Conservation (phyloP, 352 stramenopile species). For the Halophytophthora polymorphica region DNA sequence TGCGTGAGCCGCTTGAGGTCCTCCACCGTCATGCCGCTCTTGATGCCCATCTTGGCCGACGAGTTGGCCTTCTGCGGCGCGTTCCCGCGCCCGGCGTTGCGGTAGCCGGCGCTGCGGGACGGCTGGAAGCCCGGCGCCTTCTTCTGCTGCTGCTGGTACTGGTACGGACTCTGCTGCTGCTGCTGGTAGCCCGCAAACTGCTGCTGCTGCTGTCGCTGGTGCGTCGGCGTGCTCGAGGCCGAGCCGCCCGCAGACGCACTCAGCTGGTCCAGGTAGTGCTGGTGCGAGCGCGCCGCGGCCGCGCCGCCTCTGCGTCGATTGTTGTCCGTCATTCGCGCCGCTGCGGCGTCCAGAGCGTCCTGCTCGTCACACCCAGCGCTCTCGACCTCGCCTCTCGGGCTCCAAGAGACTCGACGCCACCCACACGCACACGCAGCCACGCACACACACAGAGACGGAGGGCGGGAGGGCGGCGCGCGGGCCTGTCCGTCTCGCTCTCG, state of each 20-base stretch:
- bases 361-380: too few relatives aligned
- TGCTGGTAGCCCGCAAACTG: conserved; percentile 30
- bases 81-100: conserved; percentile 5
- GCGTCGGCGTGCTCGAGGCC: conserved; percentile 22
- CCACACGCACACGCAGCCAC: neutral
- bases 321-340: conserved; percentile 41
- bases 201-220: conserved; percentile 42
- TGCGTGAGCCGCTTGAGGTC: conserved; percentile 84
- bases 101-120: conserved; percentile 23
- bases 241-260: neutral
- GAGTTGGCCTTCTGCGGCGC: conserved; percentile 28
- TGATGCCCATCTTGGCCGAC: conserved; percentile 78
- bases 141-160: conserved; percentile 40
- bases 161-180: conserved; percentile 33
- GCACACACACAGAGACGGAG: neutral
- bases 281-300: conserved; percentile 35
- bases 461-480: too few relatives aligned
- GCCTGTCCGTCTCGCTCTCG: neutral
- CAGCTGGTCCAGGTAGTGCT: conserved; percentile 38
- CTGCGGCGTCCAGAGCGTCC: conserved; percentile 3
- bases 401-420: neutral
- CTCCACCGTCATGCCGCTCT: conserved; percentile 88
- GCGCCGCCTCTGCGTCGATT: conserved; percentile 41
- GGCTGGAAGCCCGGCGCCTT: conserved; percentile 26
- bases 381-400: neutral